Evolutionary conservation across 2,329 filamentous ascomycete genomes (phyloP).

Genomic region (Fonsecaea monophora): DNA sequence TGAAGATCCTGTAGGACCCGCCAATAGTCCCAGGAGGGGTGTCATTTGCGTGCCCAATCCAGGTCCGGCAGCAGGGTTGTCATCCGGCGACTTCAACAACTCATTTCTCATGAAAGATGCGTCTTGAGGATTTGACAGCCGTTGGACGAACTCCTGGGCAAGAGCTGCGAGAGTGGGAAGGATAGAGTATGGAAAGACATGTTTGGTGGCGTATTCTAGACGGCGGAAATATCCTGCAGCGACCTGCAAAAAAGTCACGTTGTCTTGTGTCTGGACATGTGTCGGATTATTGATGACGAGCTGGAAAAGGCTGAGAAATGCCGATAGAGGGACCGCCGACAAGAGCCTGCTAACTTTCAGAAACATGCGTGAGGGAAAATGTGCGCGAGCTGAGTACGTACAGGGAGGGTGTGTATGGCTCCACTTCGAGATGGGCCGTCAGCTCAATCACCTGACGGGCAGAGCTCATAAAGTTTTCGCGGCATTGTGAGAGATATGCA

Average conservation of each 20-base stretch:
- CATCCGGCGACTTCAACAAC: too few relatives aligned
- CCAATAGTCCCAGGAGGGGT: too few relatives aligned
- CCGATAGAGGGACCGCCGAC: slow-evolving; percentile 48
- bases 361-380: too few relatives aligned
- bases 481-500: too few relatives aligned
- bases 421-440: slow-evolving; percentile 45
- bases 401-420: slow-evolving; percentile 47
- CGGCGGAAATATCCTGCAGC: slow-evolving; percentile 54
- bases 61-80: too few relatives aligned
- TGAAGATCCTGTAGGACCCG: too few relatives aligned
- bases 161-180: slow-evolving; percentile 8
- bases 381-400: slow-evolving; percentile 40
- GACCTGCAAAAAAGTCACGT: slow-evolving; percentile 52
- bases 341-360: slow-evolving; percentile 42
- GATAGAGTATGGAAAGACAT: slow-evolving; percentile 14
- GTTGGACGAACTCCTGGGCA: slow-evolving; percentile 14
- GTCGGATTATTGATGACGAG: slow-evolving; percentile 50
- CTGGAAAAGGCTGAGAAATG: slow-evolving; percentile 53
- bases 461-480: slow-evolving; percentile 43
- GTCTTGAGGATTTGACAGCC: too few relatives aligned
- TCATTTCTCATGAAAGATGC: too few relatives aligned
- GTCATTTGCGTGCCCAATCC: too few relatives aligned
- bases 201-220: slow-evolving; percentile 44
- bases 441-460: slow-evolving; percentile 47
- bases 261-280: slow-evolving; percentile 46